Base-by-base conservation (phyloP, 1,139 yeast species). In the Geotrichum reessii region DNA sequence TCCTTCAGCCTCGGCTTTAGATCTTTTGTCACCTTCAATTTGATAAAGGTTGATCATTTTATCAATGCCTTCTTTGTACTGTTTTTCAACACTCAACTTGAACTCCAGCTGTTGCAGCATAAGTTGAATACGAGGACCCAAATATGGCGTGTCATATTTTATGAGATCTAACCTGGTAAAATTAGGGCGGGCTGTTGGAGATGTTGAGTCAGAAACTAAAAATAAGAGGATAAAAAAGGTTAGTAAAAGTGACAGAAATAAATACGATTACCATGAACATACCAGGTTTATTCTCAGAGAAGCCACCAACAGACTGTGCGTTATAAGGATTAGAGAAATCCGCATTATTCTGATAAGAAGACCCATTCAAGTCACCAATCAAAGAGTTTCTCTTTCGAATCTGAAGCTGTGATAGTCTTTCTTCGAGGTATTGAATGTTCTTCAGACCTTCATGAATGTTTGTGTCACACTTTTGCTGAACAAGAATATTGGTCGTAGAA, bases 71-170 rank as follows among this genome's bases (percentile, higher is more conserved):
- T 86, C 95, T 66, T 86, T 85, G 73, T 92, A 93, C 73, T 93
- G 96, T 67, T 88, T 85, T 73, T 93, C 99, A 49, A 93, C 96
- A 69, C 92, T 95, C 55, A 92, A 78, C 73, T 93, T 93, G 73
- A 92, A 91, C 70, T 91, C 97, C 59, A 93, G 78, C 71, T 91
- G 96, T 73, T 91, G 97, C 59, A 93, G 79, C 98, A 93, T 92
- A 67, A 88, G 86, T 72, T 90, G 97, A 67, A 93, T 93, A 64
- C 95, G 82, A 68, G 93, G 97, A 14, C 97, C 97, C 66, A 93
- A 76, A 1, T 95, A 88, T 0, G 97, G 97, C 65, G 97, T 89
- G 67, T 93, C 97, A 70, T 90, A 91, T 67, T 91, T 91, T 70
- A 90, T 81, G 62, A 93, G 77, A 71, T 93, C 99, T 66, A 91